Base-by-base conservation (phyloP, 495 filamentous ascomycete species). In the Penicillium canescens region DNA sequence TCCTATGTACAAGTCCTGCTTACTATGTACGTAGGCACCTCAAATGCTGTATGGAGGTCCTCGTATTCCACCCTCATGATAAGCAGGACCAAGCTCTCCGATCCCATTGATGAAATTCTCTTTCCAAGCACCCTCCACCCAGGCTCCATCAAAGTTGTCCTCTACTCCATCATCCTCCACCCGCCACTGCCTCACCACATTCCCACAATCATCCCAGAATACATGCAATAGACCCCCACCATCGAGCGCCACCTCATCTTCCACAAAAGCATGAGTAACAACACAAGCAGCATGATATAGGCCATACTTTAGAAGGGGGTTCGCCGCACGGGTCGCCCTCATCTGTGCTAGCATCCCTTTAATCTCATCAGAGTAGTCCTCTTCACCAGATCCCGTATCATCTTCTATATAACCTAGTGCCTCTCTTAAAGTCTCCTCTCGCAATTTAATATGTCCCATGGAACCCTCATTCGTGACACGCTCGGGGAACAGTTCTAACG, bases 231-330 rank as follows among this genome's bases (percentile, higher is more conserved):
- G 13, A 33, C 50, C 50, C 24, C 52, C 52, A 21, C 52, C 52
- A 47, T 40, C 31, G 4, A 40, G 3, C 8, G 43, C 52, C 3
- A 40, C 52, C 9, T 49, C 40, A 46, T 43, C 34, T 18, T 56
- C 52, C 12, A 50, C 53, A 38, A 34, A 33, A 24, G 43, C 23
- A 41, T 37, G 34, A 37, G 40, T 45, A 45, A 52, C 72, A 37
- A 54, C 51, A 54, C 61, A 84, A n/a, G 18, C 26, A 14, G 23
- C 41, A 14, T 43, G 41, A 28, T 43, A 43, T 3, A 28, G 13
- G 16, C 4, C 48, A 33, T 51, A 51, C 2, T 6, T 9, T 13
- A 6, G n/a, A 39, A 49, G 42, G n/a, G 42, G 42, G 42, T 24
- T 44, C 23, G 1, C 16, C 38, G 38, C 38, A 21, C 38, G 38